These are phyloP conservation scores for Candida piceae DNA, from an alignment of 805 yeast species.

Conservation along the genomic window DNA sequence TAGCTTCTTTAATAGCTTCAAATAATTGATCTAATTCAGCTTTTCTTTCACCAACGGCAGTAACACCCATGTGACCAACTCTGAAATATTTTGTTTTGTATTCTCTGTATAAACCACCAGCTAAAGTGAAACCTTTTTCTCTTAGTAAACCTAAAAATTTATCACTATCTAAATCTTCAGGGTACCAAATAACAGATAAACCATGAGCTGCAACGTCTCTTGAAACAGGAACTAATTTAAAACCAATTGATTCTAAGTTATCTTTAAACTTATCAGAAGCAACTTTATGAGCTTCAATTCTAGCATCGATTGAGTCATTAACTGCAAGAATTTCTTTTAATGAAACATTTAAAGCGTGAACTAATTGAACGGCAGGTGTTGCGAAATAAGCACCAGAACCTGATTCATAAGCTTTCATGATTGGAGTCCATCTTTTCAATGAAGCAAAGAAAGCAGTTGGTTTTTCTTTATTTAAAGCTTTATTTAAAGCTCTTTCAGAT, in stretches of 20 bases:
- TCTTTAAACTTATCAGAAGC: constrained; percentile 65
- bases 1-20: constrained; percentile 39
- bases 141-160: constrained; percentile 56
- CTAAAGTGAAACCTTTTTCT: constrained; percentile 66
- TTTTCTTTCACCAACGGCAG: constrained; percentile 52
- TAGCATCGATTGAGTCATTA: constrained; percentile 40
- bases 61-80: constrained; percentile 94
- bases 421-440: constrained; percentile 80
- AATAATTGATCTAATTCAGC: constrained; percentile 50
- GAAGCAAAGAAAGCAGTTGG: constrained; percentile 61
- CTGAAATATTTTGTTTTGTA: constrained; percentile 81
- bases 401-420: constrained; percentile 79
- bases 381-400: constrained; percentile 84
- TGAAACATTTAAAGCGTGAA: constrained; percentile 76
- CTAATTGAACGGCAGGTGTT: constrained; percentile 90
- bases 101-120: constrained; percentile 86
- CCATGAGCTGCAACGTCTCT: constrained; percentile 76
- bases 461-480: constrained; percentile 45
- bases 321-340: constrained; percentile 57
- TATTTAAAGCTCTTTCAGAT: constrained; percentile 66
- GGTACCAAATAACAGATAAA: constrained; percentile 78
- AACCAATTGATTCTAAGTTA: constrained; percentile 51
- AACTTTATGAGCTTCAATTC: constrained; percentile 59
- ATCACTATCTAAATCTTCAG: constrained; percentile 67
- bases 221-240: constrained; percentile 60